Evolutionary conservation across 805 yeast genomes (phyloP), one percentile per base, ranked within the genome.

Genomic region (Scheffersomyces ergatensis): DNA sequence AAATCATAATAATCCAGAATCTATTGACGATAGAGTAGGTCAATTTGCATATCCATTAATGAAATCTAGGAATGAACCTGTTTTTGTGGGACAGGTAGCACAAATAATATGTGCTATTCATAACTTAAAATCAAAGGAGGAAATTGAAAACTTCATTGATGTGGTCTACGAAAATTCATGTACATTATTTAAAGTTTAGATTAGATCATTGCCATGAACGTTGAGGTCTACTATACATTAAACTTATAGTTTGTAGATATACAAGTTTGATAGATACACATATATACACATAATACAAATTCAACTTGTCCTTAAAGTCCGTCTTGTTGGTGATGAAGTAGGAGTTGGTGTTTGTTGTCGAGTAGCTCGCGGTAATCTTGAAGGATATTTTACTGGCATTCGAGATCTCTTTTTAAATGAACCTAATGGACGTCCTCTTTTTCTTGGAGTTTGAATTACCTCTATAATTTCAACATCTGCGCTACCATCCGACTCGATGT

Each of bases 31-130:
- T 16, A 40, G 21, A 2, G 34, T 51, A 6, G 67, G 70, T 2
- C 53, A 54, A 11, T 54, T 58, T 33, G 55, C 65, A 0, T 49
- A 57, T 14, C 81, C 82, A 3, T 48, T 88, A 70, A 76, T 93
- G 33, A 85, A 85, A 48, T 83, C 92, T 0, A 74, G 99, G 55
- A 89, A 93, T 59, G 99, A 93, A 61, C 99, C 99, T 0, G 89
- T 95, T 37, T 75, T 79, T 33, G 80, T 93, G 39, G 88, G 89
- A 2, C 78, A 80, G 42, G 89, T 89, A 0, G 97, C 95, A 1
- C 78, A 65, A 42, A 57, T 69, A 20, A 49, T 70, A 57, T 55
- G 67, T 25, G 51, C 46, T 24, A 43, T 70, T 17, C 61, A 67
- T 41, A 65, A 60, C 0, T 39, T 64, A 5, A 47, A 46, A 15